A percentile compares a stretch with the other conserved stretches of the same genome.
phyloP scores from a whole-genome alignment of 176 grass and related monocot species.

The Phyllostachys edulis region DNA sequence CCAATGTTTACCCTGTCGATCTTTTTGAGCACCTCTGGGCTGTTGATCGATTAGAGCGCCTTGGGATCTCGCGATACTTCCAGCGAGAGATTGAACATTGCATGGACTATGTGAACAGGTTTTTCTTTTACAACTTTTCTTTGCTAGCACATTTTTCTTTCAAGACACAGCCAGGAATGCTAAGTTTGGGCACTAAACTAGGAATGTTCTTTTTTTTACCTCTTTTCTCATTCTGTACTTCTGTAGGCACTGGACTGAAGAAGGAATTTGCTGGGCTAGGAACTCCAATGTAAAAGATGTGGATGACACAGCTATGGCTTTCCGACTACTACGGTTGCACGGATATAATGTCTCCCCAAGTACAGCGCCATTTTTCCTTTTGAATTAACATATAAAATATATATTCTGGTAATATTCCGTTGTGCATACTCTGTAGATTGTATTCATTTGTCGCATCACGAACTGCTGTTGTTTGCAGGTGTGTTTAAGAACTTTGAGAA shows the following conservation, averaged over 20 bases:
- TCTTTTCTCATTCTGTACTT: constrained; percentile 17
- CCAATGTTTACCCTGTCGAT: constrained; percentile 83
- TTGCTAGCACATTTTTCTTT: too few relatives aligned
- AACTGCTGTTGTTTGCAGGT: constrained; percentile 32
- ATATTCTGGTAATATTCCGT: not conserved
- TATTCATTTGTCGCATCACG: not conserved
- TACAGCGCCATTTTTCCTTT: not conserved
- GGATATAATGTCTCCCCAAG: constrained; percentile 73
- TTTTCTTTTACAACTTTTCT: not conserved
- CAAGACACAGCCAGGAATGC: too few relatives aligned
- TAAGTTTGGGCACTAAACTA: not conserved
- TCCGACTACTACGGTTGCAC: constrained; percentile 77
- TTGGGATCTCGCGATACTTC: constrained; percentile 75
- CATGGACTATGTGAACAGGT: constrained; percentile 80
- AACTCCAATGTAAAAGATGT: constrained; percentile 65
- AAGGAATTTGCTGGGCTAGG: constrained; percentile 91
- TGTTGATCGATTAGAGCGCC: constrained; percentile 68
- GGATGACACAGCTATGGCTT: constrained; percentile 90
- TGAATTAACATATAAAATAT: not conserved
- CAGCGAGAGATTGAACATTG: constrained; percentile 59
- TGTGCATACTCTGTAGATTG: not conserved
- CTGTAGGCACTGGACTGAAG: constrained; percentile 69
- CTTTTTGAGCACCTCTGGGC: constrained; percentile 75
- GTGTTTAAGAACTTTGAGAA: constrained; percentile 88
- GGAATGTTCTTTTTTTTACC: not conserved